Percentiles rank a stretch among this genome's conserved stretches.
Conservation (phyloP, 1,139 yeast genomes). For the Kodamaea alishanica region DNA sequence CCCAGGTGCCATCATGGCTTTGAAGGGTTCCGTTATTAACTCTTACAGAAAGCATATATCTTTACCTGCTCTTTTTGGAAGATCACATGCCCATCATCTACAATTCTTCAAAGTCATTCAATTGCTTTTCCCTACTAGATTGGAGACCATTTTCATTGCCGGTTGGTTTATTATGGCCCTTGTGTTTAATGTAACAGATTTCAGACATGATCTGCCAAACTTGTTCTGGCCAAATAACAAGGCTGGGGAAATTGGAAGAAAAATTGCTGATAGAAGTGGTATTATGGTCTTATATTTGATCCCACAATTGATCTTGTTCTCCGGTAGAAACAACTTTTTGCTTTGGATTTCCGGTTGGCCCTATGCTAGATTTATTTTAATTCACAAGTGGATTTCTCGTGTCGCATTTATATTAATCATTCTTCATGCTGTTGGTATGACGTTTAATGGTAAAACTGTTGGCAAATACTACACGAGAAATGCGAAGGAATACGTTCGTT, state of each 20-base stretch:
- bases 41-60: slow-evolving; percentile 39
- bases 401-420: slow-evolving; percentile 31
- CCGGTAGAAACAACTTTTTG: slow-evolving; percentile 66
- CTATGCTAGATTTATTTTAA: slow-evolving; percentile 53
- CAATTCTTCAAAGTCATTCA: slow-evolving; percentile 29
- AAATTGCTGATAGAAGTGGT: slow-evolving; percentile 61
- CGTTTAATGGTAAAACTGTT: slow-evolving; percentile 30
- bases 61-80: slow-evolving; percentile 46
- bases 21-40: slow-evolving; percentile 30
- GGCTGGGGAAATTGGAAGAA: slow-evolving; percentile 46
- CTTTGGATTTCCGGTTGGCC: slow-evolving; percentile 66
- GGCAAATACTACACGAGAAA: slow-evolving; percentile 39
- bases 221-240: slow-evolving; percentile 25
- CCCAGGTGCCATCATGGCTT: slow-evolving; percentile 31
- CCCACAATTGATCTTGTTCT: slow-evolving; percentile 53
- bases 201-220: slow-evolving; percentile 35
- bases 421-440: slow-evolving; percentile 51
- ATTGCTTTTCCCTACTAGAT: slow-evolving; percentile 58
- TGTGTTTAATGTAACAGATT: slow-evolving; percentile 39
- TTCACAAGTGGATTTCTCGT: slow-evolving; percentile 69
- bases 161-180: slow-evolving; percentile 43
- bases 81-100: slow-evolving; percentile 39
- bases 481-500: slow-evolving; percentile 36
- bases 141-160: slow-evolving; percentile 41
- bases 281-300: slow-evolving; percentile 43